phyloP scores from a whole-genome alignment of 140 eudicot species.

The Bidens hawaiensis region DNA sequence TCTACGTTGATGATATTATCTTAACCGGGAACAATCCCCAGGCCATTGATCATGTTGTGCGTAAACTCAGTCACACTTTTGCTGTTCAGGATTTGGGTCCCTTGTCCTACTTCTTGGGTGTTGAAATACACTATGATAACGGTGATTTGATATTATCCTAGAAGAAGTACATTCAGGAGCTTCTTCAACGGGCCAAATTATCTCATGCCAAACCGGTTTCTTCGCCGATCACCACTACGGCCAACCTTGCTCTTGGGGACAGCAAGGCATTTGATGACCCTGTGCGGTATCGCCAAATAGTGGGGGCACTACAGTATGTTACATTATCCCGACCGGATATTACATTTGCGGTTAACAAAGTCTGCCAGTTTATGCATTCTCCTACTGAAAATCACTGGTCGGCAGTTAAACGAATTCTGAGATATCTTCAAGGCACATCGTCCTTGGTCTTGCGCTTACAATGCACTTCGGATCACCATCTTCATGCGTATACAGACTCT shows the following conservation, averaged over 20 bases:
- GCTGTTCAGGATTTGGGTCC: not conserved
- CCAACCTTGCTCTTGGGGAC: not conserved
- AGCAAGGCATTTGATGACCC: not conserved
- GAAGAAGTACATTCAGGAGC: not conserved
- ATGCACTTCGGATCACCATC: not conserved
- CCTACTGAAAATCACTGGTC: not conserved
- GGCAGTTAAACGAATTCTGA: not conserved
- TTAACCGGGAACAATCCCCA: not conserved
- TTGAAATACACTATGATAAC: not conserved
- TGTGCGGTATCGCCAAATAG: not conserved
- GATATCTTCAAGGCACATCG: not conserved
- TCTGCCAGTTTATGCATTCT: too few relatives aligned
- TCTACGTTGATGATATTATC: too few relatives aligned
- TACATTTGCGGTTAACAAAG: too few relatives aligned
- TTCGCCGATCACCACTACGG: not conserved
- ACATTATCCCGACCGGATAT: not conserved
- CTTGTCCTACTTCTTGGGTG: not conserved
- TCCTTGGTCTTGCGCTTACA: not conserved
- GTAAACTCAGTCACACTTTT: not conserved
- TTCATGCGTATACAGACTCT: not conserved
- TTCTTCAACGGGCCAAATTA: not conserved
- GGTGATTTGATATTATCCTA: not conserved
- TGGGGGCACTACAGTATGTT: not conserved
- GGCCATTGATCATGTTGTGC: not conserved
- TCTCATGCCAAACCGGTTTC: not conserved